A percentile compares a stretch with the other conserved stretches of the same genome.
Evolutionary conservation across 371 early-diverging fungal genomes (phyloP).

Genomic region (Mortierella sp.): DNA sequence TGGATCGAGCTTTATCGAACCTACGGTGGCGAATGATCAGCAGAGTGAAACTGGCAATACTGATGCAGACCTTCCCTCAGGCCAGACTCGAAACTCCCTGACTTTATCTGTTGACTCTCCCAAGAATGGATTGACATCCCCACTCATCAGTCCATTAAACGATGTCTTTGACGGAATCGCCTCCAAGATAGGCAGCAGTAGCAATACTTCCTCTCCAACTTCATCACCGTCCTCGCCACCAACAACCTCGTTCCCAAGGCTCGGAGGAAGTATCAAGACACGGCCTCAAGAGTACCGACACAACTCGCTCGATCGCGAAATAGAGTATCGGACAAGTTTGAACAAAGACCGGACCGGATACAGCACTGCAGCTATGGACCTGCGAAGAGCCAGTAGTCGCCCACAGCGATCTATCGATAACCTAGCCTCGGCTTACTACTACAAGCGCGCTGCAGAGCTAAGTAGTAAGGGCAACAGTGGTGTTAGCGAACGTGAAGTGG

Average conservation of each 20-base stretch:
- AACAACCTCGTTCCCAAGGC: neutral
- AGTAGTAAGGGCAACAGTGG: conserved; percentile 3
- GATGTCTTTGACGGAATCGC: neutral
- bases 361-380: conserved; percentile 37
- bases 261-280: conserved; percentile 9
- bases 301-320: conserved; percentile 27
- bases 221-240: conserved; percentile 7
- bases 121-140: conserved; percentile 15
- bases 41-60: neutral
- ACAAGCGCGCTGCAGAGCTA: conserved; percentile 27
- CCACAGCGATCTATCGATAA: conserved; percentile 43
- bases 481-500: no score
- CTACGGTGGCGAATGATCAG: conserved; percentile 20
- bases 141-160: conserved; percentile 8
- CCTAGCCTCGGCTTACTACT: conserved; percentile 36
- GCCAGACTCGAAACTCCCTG: conserved; percentile 19
- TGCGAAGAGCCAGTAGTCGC: conserved; percentile 20
- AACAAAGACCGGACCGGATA: conserved; percentile 21
- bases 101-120: conserved; percentile 28
- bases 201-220: neutral
- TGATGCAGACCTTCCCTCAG: conserved; percentile 3
- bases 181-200: no score
- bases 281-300: conserved; percentile 9
- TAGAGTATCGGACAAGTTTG: neutral
- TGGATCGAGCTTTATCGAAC: conserved; percentile 14